Evolutionary conservation across 2,329 filamentous ascomycete species (phyloP).

Genomic region (Penicillium griseofulvum): DNA sequence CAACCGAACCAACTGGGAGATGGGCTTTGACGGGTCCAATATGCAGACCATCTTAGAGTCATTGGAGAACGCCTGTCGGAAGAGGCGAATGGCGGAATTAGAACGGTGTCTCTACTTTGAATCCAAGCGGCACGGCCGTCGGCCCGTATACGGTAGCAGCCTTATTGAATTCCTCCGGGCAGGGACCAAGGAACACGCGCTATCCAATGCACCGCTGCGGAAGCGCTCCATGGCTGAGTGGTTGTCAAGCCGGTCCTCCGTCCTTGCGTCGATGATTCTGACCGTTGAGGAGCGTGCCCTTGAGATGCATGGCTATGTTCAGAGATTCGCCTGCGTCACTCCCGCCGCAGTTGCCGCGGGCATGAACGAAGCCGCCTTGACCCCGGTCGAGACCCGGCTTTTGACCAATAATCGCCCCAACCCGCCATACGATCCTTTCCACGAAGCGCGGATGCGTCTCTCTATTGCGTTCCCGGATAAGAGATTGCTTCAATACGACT

Average conservation of each 20-base stretch:
- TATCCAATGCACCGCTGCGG: conserved; percentile 59
- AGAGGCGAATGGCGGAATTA: conserved; percentile 71
- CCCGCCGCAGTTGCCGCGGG: conserved; percentile 83
- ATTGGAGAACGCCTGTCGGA: conserved; percentile 68
- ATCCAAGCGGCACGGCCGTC: conserved; percentile 72
- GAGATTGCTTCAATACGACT: conserved; percentile 93
- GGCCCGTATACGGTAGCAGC: conserved; percentile 76
- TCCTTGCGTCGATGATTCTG: conserved; percentile 60
- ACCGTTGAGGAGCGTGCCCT: conserved; percentile 71
- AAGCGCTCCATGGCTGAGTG: conserved; percentile 67
- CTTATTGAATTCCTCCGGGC: conserved; percentile 74
- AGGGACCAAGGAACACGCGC: conserved; percentile 57
- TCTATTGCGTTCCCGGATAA: conserved; percentile 98
- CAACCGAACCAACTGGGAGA: conserved; percentile 52
- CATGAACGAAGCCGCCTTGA: conserved; percentile 66
- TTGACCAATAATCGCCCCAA: conserved; percentile 50
- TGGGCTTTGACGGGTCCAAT: conserved; percentile 63
- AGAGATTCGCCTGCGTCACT: conserved; percentile 89
- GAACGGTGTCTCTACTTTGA: conserved; percentile 80
- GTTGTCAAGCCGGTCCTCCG: conserved; percentile 67
- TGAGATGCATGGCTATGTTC: conserved; percentile 69
- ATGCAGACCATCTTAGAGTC: conserved; percentile 68
- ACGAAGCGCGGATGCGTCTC: conserved; percentile 85
- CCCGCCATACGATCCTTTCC: conserved; percentile 73
- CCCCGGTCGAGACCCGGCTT: conserved; percentile 56